Conservation (phyloP, 257 asterid species). For the Solanum pinnatisectum region DNA sequence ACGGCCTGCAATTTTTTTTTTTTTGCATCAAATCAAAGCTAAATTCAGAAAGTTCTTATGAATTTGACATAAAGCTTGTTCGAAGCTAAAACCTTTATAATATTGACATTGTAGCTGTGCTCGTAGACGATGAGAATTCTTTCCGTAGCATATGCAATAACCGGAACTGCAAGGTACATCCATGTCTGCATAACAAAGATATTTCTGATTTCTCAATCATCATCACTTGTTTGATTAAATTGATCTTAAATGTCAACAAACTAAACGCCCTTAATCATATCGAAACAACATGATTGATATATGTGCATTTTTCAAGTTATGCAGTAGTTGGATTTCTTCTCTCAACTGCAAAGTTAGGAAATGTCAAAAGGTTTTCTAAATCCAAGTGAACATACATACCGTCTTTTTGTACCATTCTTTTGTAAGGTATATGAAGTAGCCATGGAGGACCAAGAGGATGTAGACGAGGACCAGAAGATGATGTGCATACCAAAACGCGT, state of each 20-base stretch:
- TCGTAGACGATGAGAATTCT: constrained; percentile 58
- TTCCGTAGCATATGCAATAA: constrained; percentile 49
- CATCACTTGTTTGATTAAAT: neutral
- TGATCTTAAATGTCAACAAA: neutral
- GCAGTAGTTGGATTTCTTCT: neutral
- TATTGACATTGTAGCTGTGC: constrained; percentile 37
- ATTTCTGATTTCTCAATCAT: neutral
- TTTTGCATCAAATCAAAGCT: neutral
- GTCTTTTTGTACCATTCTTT: constrained; percentile 64
- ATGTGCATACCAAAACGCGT: constrained; percentile 90
- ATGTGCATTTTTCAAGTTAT: neutral
- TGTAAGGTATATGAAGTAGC: constrained; percentile 56
- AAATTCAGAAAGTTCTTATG: neutral
- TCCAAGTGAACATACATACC: constrained; percentile 28
- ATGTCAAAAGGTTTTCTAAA: neutral
- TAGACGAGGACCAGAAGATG: constrained; percentile 69
- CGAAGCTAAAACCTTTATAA: constrained; percentile 44
- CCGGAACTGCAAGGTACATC: constrained; percentile 73
- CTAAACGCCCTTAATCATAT: neutral
- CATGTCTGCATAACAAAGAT: constrained; percentile 47
- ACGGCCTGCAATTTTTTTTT: constrained; percentile 53
- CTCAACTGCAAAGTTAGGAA: neutral
- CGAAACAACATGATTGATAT: neutral
- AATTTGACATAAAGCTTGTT: neutral
- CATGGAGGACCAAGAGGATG: constrained; percentile 59